Evolutionary conservation across 106 monocot genomes (phyloP).

Genomic region (Platanthera zijinensis): DNA sequence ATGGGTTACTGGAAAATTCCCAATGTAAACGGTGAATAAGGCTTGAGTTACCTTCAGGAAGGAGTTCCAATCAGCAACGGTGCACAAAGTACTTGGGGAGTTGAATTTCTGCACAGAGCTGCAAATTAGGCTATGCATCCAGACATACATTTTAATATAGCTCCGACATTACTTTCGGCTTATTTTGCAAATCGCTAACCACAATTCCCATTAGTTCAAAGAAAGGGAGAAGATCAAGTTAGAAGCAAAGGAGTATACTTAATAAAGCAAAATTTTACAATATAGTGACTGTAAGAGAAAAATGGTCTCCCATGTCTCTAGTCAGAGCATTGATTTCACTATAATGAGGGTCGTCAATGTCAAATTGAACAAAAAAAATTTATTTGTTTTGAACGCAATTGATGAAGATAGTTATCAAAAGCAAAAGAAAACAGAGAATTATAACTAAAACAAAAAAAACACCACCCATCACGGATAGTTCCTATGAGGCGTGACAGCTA

Average conservation of each 20-base stretch:
- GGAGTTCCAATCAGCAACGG: conserved; percentile 66
- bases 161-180: no score
- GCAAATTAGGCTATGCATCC: conserved; percentile 5
- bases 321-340: no score
- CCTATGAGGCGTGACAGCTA: no score
- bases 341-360: no score
- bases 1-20: background rate
- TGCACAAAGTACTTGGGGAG: conserved; percentile 71
- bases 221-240: background rate
- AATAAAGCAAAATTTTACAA: background rate
- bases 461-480: no score
- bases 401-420: no score
- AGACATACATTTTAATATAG: conserved; percentile 2
- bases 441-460: no score
- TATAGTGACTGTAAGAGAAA: no score
- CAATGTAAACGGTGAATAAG: background rate
- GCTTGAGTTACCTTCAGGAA: conserved; percentile 65
- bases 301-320: no score
- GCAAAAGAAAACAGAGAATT: no score
- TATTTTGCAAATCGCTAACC: background rate
- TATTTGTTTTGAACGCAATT: no score
- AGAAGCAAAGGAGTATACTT: background rate
- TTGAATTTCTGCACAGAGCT: conserved; percentile 73
- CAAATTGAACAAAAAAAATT: no score
- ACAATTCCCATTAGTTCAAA: background rate